Percentiles rank a stretch among this genome's conserved stretches.
Evolutionary conservation across 768 basidiomycete genomes (phyloP).

Genomic region (Pholiota molesta): DNA sequence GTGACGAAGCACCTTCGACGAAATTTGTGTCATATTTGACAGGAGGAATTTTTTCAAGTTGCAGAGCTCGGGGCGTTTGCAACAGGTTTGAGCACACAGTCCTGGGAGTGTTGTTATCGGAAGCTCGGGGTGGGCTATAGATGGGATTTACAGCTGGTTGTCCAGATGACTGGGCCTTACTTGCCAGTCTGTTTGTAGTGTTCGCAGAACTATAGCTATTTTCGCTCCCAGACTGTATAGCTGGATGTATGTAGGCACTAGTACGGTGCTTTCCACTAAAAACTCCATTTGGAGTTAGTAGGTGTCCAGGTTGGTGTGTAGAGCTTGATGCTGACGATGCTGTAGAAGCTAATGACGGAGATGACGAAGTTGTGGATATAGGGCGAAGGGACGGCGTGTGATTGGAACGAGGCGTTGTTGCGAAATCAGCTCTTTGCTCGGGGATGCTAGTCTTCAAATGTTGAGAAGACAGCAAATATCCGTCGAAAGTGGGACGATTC

Average conservation of each 20-base stretch:
- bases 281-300: conserved; percentile 3
- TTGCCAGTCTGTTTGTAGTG: neutral
- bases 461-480: conserved; percentile 3
- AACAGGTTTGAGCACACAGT: neutral
- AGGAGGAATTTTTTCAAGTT: conserved; percentile 4
- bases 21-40: conserved; percentile 13
- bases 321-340: neutral
- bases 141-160: conserved; percentile 3
- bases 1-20: neutral
- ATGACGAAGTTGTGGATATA: neutral
- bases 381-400: neutral
- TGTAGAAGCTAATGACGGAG: neutral
- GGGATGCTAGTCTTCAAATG: neutral
- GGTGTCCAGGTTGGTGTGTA: neutral
- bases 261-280: neutral
- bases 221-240: neutral
- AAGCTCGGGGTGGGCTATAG: neutral
- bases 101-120: conserved; percentile 5
- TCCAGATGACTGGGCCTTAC: conserved; percentile 4
- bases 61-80: neutral
- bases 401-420: conserved; percentile 3
- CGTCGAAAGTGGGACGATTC: neutral
- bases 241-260: neutral
- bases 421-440: neutral
- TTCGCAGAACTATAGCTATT: neutral